Conservation (phyloP, 805 yeast genomes). For the Yamadazyma nakazawae region DNA sequence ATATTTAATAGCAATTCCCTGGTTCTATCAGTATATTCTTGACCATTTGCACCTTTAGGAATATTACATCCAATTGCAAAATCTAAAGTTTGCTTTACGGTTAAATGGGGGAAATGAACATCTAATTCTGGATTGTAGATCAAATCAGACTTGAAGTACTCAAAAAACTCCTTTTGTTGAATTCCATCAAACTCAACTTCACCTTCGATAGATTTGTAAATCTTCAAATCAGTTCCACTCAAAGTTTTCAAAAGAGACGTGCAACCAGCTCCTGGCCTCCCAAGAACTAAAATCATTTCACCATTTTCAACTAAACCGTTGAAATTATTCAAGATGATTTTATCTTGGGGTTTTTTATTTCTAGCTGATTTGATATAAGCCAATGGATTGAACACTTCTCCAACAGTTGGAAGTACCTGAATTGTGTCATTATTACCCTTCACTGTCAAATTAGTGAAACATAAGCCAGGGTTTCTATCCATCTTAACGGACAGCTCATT, state of each 20-base stretch:
- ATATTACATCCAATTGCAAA: conserved; percentile 52
- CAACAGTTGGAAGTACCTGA: conserved; percentile 3
- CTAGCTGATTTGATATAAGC: conserved; percentile 13
- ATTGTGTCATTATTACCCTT: conserved; percentile 2
- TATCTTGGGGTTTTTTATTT: conserved; percentile 11
- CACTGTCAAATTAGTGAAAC: background rate
- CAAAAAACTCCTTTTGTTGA: conserved; percentile 23
- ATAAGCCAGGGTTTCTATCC: conserved; percentile 1
- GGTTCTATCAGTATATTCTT: conserved; percentile 31
- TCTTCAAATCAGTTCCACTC: conserved; percentile 33
- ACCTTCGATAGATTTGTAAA: conserved; percentile 28
- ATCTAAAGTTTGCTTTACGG: conserved; percentile 53
- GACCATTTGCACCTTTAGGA: conserved; percentile 29
- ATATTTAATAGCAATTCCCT: conserved; percentile 40
- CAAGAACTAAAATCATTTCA: conserved; percentile 36
- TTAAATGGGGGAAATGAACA: conserved; percentile 52
- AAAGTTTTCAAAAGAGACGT: conserved; percentile 36
- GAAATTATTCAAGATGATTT: conserved; percentile 23
- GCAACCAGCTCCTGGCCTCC: conserved; percentile 41
- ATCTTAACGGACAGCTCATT: background rate
- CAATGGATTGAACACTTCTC: background rate
- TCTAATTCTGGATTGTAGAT: conserved; percentile 51
- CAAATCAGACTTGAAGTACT: conserved; percentile 33
- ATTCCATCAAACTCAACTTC: conserved; percentile 32
- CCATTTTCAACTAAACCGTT: conserved; percentile 40